A percentile compares a stretch with the other conserved stretches of the same genome.
Conservation (phyloP, 805 yeast genomes). For the Wickerhamiella sergipiensis region DNA sequence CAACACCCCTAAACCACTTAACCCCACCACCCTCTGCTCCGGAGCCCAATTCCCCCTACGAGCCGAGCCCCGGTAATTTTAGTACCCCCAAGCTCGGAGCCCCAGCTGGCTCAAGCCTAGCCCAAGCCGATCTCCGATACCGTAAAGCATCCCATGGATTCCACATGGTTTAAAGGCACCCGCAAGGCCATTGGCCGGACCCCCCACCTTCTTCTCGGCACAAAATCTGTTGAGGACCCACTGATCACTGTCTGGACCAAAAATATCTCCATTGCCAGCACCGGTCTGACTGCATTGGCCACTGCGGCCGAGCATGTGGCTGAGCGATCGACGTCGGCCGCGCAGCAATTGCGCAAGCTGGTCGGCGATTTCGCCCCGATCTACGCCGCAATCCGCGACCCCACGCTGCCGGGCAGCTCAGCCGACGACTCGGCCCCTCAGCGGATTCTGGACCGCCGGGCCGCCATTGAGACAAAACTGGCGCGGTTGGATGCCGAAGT, state of each 20-base stretch:
- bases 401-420: slow-evolving; percentile 6
- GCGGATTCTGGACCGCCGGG: background rate
- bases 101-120: too few species aligned
- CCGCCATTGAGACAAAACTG: background rate
- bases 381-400: slow-evolving; percentile 12
- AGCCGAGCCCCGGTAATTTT: too few species aligned
- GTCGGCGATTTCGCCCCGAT: slow-evolving; percentile 17
- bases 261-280: slow-evolving; percentile 21
- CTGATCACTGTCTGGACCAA: slow-evolving; percentile 24
- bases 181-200: slow-evolving; percentile 26
- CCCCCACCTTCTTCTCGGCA: slow-evolving; percentile 25
- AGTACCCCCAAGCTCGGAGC: too few species aligned
- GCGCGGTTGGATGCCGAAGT: slow-evolving; percentile 14
- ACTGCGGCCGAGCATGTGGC: slow-evolving; percentile 19
- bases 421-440: slow-evolving; percentile 12
- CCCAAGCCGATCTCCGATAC: background rate
- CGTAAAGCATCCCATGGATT: background rate
- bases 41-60: too few species aligned
- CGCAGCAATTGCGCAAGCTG: slow-evolving; percentile 14
- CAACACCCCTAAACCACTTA: too few species aligned
- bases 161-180: slow-evolving; percentile 21
- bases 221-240: slow-evolving; percentile 23
- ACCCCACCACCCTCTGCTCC: too few species aligned
- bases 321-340: slow-evolving; percentile 13
- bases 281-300: background rate